Percentiles rank a stretch among this genome's conserved stretches.
phyloP scores from a whole-genome alignment of 805 yeast genomes.

The Ogataea chonburiensis region DNA sequence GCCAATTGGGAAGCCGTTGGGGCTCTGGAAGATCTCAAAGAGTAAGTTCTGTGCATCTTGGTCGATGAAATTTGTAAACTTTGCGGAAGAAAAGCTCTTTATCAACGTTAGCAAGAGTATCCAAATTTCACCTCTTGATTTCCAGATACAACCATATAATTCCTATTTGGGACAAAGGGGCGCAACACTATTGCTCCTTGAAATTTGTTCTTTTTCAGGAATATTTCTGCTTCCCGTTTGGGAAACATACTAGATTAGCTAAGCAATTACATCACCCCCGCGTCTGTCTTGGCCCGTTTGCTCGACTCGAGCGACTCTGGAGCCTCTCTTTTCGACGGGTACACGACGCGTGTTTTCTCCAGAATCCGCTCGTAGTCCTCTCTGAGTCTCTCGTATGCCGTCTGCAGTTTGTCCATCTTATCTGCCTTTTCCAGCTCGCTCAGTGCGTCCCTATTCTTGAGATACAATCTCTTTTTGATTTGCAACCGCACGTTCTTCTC shows the following conservation, averaged over 20 bases:
- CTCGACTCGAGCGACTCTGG: slow-evolving; percentile 5
- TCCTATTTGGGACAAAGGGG: slow-evolving; percentile 16
- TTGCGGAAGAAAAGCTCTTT: slow-evolving; percentile 12
- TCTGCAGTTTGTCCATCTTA: slow-evolving; percentile 68
- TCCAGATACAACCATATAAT: slow-evolving; percentile 18
- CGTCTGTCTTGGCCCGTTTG: slow-evolving; percentile 12
- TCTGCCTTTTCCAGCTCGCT: slow-evolving; percentile 60
- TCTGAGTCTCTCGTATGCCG: slow-evolving; percentile 66
- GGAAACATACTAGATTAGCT: slow-evolving; percentile 5
- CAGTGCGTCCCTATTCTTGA: slow-evolving; percentile 79
- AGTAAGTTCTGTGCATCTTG: slow-evolving; percentile 65
- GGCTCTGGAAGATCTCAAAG: slow-evolving; percentile 91
- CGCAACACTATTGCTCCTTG: slow-evolving; percentile 11
- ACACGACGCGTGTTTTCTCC: slow-evolving; percentile 25
- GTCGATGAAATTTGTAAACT: background rate
- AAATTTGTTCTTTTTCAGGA: slow-evolving; percentile 19
- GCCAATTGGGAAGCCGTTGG: slow-evolving; percentile 96
- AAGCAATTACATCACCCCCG: slow-evolving; percentile 7
- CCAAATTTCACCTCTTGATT: slow-evolving; percentile 15
- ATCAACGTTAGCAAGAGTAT: slow-evolving; percentile 16
- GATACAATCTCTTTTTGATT: slow-evolving; percentile 72
- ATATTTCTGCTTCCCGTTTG: slow-evolving; percentile 18
- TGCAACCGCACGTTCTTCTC: slow-evolving; percentile 48
- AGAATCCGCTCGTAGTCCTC: slow-evolving; percentile 69
- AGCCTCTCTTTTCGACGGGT: slow-evolving; percentile 13